phyloP scores from a whole-genome alignment of 495 filamentous ascomycete species.

The Xanthoparmelia taractica region DNA sequence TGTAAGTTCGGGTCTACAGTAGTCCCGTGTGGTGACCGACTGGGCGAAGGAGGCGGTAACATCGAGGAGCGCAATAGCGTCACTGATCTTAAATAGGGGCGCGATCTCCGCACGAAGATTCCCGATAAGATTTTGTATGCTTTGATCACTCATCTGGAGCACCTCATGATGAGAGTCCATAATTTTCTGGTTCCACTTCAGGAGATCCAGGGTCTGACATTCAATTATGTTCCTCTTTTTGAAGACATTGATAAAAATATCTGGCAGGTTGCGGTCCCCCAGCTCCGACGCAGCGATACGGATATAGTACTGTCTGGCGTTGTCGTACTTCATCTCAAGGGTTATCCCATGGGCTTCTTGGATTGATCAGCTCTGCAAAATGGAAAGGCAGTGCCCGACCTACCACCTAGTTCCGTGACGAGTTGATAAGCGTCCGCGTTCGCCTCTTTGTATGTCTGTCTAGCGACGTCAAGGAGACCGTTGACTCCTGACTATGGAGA shows the following conservation, averaged over 20 bases:
- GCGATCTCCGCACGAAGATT: conserved; percentile 60
- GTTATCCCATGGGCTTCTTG: conserved; percentile 51
- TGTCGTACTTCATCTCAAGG: conserved; percentile 67
- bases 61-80: conserved; percentile 82
- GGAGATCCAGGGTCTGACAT: conserved; percentile 75
- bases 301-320: conserved; percentile 70
- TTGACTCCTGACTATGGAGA: conserved; percentile 64
- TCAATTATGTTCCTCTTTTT: conserved; percentile 66
- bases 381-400: conserved; percentile 8
- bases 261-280: conserved; percentile 52
- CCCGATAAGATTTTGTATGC: conserved; percentile 61
- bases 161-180: conserved; percentile 75
- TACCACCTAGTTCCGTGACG: conserved; percentile 56
- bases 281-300: conserved; percentile 57
- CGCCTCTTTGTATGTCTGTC: conserved; percentile 78
- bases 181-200: conserved; percentile 70
- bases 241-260: conserved; percentile 70
- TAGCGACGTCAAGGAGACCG: conserved; percentile 77
- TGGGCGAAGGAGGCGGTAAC: conserved; percentile 84
- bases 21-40: conserved; percentile 66
- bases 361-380: background rate
- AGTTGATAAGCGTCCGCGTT: conserved; percentile 68
- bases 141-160: conserved; percentile 60
- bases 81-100: conserved; percentile 66
- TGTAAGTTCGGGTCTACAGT: conserved; percentile 69